Evolutionary conservation across 192 early-diverging fungal genomes (phyloP), one percentile per base, ranked within the genome.

Genomic region (Coemansia sp.): DNA sequence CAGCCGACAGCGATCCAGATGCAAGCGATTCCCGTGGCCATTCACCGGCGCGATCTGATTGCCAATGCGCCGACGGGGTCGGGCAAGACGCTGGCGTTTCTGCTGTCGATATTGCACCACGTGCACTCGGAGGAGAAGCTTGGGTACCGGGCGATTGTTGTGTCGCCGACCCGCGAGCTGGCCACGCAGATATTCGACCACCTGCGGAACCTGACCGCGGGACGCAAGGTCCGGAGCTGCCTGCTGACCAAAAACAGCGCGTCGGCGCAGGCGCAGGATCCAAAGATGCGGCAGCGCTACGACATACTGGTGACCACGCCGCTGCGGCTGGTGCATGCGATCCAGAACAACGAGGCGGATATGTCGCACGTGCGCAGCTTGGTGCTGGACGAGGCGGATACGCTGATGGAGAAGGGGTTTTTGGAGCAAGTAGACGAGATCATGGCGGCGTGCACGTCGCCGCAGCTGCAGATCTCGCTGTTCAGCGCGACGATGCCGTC

Each of bases 11-110:
- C 93, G 0, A 92, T 97, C 71, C 95, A 97, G 67, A 95, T 97
- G 93, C 95, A 97, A 68, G 83, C 92, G 0, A 84, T 94, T 19
- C 92, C 95, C 6, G 83, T 96, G 6, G 83, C 93, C 28, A 67
- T 97, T n/a, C 89, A 95, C 42, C 84, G 85, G n/a, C 86, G 93
- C 12, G 97, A 99, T 69, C 30, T 99, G 3, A 95, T 99, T 82
- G 92, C 93, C 2, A 91, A 91, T 74, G 94, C 97, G 8, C 97
- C 95, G 30, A 99, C 97, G 19, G 95, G 97, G 54, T 95, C 94
- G 5, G 97, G 97, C 67, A 99, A 99, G 77, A 99, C 97, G 1
- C 69, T 97, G 66, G 95, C 97, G 0, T 99, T 90, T 56, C 58
- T 95, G 35, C 74, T 99, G 23, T 93, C 95, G 0, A 93, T 99